phyloP scores from a whole-genome alignment of 2,329 filamentous ascomycete genomes.

The Fusarium anthophilum region DNA sequence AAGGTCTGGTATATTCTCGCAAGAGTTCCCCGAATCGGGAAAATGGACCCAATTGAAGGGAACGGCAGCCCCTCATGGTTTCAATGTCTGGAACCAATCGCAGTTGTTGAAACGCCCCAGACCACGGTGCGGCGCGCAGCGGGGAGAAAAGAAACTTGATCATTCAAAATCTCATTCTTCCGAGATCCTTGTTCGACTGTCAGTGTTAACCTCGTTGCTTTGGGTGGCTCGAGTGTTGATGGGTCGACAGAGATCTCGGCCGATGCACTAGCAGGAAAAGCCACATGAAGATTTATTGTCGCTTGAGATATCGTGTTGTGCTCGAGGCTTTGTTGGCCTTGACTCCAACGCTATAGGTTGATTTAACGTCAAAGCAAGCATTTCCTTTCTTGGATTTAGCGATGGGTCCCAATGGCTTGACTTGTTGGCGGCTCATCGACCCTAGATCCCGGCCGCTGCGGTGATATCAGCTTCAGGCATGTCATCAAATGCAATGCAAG shows the following conservation, averaged over 20 bases:
- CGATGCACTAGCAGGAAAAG: background rate
- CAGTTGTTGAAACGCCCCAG: constrained; percentile 16
- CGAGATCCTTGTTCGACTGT: constrained; percentile 15
- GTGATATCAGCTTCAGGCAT: background rate
- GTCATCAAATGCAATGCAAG: background rate
- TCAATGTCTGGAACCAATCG: constrained; percentile 39
- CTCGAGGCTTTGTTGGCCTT: background rate
- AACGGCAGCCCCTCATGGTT: constrained; percentile 35
- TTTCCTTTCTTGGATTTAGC: constrained; percentile 3
- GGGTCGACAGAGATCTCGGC: background rate
- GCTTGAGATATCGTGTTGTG: background rate
- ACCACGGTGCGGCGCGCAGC: constrained; percentile 26
- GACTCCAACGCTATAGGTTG: background rate
- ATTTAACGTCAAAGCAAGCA: constrained; percentile 2
- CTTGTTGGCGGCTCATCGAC: background rate
- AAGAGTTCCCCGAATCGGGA: constrained; percentile 47
- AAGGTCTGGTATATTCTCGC: constrained; percentile 41
- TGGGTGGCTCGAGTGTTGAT: background rate
- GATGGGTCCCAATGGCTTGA: background rate
- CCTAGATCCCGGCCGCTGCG: background rate
- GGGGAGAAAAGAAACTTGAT: constrained; percentile 6
- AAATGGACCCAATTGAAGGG: constrained; percentile 34
- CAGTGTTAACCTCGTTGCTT: background rate
- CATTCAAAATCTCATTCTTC: constrained; percentile 29
- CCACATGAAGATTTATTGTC: background rate